A percentile compares a stretch with the other conserved stretches of the same genome.
phyloP scores from a whole-genome alignment of 2,329 filamentous ascomycete species.

The Bipolaris oryzae region DNA sequence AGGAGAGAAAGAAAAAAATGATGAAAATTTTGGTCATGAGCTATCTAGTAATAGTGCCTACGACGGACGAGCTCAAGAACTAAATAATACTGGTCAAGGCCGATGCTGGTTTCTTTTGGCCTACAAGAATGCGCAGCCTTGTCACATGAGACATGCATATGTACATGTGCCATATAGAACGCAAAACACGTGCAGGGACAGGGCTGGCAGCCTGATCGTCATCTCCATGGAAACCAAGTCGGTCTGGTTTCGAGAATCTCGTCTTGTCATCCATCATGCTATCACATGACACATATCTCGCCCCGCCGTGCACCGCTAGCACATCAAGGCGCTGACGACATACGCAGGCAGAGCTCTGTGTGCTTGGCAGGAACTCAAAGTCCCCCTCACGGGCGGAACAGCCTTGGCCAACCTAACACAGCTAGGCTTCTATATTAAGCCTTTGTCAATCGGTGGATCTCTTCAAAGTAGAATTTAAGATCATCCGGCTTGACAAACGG shows the following conservation, averaged over 20 bases:
- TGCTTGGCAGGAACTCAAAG: neutral
- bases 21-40: neutral
- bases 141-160: neutral
- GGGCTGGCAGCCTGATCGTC: neutral
- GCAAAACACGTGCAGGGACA: neutral
- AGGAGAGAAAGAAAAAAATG: neutral
- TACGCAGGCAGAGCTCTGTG: neutral
- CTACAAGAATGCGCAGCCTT: neutral
- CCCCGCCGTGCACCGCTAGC: neutral
- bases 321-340: neutral
- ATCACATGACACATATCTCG: neutral
- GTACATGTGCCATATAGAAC: too few species aligned
- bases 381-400: neutral
- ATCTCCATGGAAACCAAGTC: neutral
- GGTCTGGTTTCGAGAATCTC: neutral
- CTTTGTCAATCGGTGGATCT: slow-evolving; percentile 67
- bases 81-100: neutral
- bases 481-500: slow-evolving; percentile 93
- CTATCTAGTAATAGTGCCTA: neutral
- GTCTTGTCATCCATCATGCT: neutral
- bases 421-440: slow-evolving; percentile 28
- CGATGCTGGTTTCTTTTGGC: neutral
- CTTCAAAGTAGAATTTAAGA: slow-evolving; percentile 90
- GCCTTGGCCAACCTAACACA: neutral
- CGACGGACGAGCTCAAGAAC: neutral